These are phyloP conservation scores for Picocystis sp. DNA, from an alignment of 163 green algal species.

Conservation along the genomic window DNA sequence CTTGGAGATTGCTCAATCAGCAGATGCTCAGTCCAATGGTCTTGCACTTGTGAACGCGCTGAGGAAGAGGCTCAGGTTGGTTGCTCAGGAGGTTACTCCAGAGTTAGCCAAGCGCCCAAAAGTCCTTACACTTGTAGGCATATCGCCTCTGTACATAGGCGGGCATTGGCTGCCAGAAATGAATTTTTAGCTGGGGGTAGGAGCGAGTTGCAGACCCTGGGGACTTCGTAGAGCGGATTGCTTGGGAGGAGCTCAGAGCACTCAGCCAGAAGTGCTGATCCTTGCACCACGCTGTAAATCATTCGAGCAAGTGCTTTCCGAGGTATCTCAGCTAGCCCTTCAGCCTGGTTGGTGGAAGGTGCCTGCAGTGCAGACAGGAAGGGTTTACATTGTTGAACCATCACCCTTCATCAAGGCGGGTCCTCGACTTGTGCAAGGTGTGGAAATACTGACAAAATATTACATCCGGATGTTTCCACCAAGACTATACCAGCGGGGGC, in stretches of 20 bases:
- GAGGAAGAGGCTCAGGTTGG: slow-evolving; percentile 35
- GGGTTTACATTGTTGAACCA: slow-evolving; percentile 45
- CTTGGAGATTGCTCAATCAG: slow-evolving; percentile 48
- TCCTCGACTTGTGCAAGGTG: slow-evolving; percentile 58
- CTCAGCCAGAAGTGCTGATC: slow-evolving; percentile 47
- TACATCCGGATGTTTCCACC: slow-evolving; percentile 29
- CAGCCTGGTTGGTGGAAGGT: slow-evolving; percentile 73
- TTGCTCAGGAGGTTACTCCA: slow-evolving; percentile 22
- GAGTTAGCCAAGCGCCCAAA: slow-evolving; percentile 10
- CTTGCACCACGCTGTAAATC: slow-evolving; percentile 23
- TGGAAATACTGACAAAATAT: slow-evolving; percentile 59
- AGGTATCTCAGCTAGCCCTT: slow-evolving; percentile 34
- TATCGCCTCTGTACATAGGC: slow-evolving; percentile 31
- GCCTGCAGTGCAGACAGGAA: slow-evolving; percentile 53
- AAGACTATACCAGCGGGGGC: slow-evolving; percentile 8
- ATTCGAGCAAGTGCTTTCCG: slow-evolving; percentile 18
- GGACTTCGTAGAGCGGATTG: slow-evolving; percentile 10
- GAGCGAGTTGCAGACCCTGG: slow-evolving; percentile 26
- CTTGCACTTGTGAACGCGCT: slow-evolving; percentile 40
- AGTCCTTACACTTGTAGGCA: slow-evolving; percentile 29
- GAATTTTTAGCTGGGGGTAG: slow-evolving; percentile 54
- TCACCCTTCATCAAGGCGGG: slow-evolving; percentile 26
- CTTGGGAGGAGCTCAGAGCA: slow-evolving; percentile 29
- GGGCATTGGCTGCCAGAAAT: slow-evolving; percentile 78
- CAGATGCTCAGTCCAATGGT: slow-evolving; percentile 32